A percentile compares a stretch with the other conserved stretches of the same genome.
Conservation (phyloP, 2,329 filamentous ascomycete species). For the Exserohilum rostratum region DNA sequence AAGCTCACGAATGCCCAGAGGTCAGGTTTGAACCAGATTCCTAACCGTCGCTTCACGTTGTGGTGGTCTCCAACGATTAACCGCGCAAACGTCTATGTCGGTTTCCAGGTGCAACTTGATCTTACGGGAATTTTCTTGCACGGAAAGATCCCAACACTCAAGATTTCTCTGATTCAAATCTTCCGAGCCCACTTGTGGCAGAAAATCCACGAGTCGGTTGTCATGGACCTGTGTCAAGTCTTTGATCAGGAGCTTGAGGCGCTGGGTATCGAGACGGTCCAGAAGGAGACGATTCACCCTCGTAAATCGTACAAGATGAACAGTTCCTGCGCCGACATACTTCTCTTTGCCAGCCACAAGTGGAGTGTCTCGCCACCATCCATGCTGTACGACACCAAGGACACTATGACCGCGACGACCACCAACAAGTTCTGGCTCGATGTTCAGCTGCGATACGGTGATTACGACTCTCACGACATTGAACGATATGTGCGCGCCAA, state of each 20-base stretch:
- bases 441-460: constrained; percentile 93
- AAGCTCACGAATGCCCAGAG: constrained; percentile 97
- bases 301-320: constrained; percentile 99
- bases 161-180: constrained; percentile 98
- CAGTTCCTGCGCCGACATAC: constrained; percentile 95
- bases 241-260: constrained; percentile 98
- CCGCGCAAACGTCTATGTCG: constrained; percentile 95
- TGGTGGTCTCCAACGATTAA: constrained; percentile 97
- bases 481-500: constrained; percentile 97
- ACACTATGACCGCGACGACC: constrained; percentile 88
- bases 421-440: constrained; percentile 99
- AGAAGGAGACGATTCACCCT: constrained; percentile 98
- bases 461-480: constrained; percentile 99
- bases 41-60: constrained; percentile 95
- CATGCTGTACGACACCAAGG: constrained; percentile 93
- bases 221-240: constrained; percentile 98
- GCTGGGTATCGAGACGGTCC: constrained; percentile 93
- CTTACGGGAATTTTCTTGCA: constrained; percentile 98
- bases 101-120: constrained; percentile 99
- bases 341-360: constrained; percentile 96
- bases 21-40: constrained; percentile 96
- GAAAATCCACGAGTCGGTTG: constrained; percentile 98
- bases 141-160: constrained; percentile 96
- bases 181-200: constrained; percentile 99
- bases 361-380: constrained; percentile 98